Percentiles rank a stretch among this genome's conserved stretches.
These are phyloP conservation scores for Fereydounia khargensis DNA, from an alignment of 1,284 basidiomycete species.

Conservation along the genomic window DNA sequence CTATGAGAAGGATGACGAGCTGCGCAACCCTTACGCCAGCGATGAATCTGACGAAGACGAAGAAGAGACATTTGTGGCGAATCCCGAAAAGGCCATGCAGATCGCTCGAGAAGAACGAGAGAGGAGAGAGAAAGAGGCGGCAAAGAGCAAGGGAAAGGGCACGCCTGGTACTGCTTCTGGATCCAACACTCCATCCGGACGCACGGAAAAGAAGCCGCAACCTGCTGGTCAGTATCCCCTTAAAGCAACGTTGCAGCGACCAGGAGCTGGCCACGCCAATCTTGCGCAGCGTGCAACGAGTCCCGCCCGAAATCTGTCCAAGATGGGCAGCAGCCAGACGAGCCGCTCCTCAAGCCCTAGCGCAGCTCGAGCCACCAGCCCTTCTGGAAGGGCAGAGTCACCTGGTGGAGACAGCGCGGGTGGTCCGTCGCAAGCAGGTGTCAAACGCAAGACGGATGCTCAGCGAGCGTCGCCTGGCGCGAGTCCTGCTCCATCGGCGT, in stretches of 20 bases:
- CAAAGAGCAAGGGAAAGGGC: constrained; percentile 23
- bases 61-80: constrained; percentile 49
- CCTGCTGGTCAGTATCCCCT: neutral
- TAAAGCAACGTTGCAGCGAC: constrained; percentile 11
- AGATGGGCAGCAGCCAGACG: constrained; percentile 36
- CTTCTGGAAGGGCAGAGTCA: constrained; percentile 20
- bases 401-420: constrained; percentile 5
- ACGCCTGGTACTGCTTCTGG: constrained; percentile 12
- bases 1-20: constrained; percentile 54
- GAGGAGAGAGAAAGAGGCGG: constrained; percentile 29
- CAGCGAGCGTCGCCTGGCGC: constrained; percentile 2
- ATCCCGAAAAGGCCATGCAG: constrained; percentile 53
- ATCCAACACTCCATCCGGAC: constrained; percentile 25
- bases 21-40: constrained; percentile 49
- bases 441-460: constrained; percentile 28
- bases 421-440: constrained; percentile 6
- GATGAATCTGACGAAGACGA: constrained; percentile 53
- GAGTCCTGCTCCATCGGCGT: neutral
- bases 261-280: constrained; percentile 41
- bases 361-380: constrained; percentile 12
- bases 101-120: constrained; percentile 53
- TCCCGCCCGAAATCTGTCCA: constrained; percentile 23
- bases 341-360: constrained; percentile 27
- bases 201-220: constrained; percentile 20
- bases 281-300: constrained; percentile 41